These are phyloP conservation scores for Pseudogymnoascus sp. DNA, from an alignment of 2,329 filamentous ascomycete genomes.

Conservation along the genomic window DNA sequence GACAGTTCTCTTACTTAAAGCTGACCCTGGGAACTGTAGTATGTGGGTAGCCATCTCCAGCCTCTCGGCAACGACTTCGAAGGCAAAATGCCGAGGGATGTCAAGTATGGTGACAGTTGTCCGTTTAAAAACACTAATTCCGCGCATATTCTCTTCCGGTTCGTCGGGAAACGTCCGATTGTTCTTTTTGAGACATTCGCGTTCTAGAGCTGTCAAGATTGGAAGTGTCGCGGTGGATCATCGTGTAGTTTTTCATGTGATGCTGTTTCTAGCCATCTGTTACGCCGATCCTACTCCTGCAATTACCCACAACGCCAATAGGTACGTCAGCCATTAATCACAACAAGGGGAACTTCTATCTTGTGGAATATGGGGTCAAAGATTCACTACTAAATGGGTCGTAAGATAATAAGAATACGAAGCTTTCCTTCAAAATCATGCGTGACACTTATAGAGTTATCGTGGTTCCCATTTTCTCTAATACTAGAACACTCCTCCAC, in stretches of 20 bases:
- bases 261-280: background rate
- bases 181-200: background rate
- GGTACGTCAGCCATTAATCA: background rate
- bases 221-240: slow-evolving; percentile 6
- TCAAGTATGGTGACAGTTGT: background rate
- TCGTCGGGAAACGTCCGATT: background rate
- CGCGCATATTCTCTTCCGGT: background rate
- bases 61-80: background rate
- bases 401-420: background rate
- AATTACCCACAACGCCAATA: background rate
- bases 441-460: background rate
- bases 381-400: background rate
- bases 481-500: slow-evolving; percentile 7
- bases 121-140: background rate
- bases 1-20: background rate
- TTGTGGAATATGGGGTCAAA: background rate
- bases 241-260: slow-evolving; percentile 1
- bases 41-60: background rate
- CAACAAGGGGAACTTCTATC: background rate
- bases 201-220: slow-evolving; percentile 4
- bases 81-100: background rate
- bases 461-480: slow-evolving; percentile 9
- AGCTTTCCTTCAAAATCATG: background rate
- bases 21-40: background rate
- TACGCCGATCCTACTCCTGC: slow-evolving; percentile 1